Percentiles rank a stretch among this genome's conserved stretches.
These are phyloP conservation scores for Chloromonas sp. DNA, from an alignment of 163 green algal genomes.

Conservation along the genomic window DNA sequence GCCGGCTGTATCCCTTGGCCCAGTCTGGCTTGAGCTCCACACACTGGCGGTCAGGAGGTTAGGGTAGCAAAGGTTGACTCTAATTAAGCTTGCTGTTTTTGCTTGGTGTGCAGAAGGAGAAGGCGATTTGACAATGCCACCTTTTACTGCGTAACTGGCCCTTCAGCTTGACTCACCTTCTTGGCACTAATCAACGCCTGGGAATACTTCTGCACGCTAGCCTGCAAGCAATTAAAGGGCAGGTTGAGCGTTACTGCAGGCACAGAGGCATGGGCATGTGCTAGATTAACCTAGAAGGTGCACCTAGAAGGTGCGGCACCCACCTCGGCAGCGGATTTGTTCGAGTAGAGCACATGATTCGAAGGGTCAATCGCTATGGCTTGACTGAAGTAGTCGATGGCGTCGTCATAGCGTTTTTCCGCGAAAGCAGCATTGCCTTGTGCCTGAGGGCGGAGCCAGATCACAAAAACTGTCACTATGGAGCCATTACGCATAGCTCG, in stretches of 20 bases:
- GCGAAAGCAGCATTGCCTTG: constrained; percentile 93
- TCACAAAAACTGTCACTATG: background rate
- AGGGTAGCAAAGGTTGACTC: background rate
- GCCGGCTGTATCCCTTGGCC: constrained; percentile 89
- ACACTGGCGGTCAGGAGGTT: constrained; percentile 1
- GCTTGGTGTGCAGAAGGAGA: background rate
- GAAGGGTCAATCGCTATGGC: constrained; percentile 79
- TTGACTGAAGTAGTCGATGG: constrained; percentile 78
- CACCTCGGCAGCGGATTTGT: constrained; percentile 76
- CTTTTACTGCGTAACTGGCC: no score
- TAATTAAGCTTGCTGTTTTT: background rate
- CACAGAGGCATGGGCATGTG: background rate
- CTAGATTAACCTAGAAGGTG: background rate
- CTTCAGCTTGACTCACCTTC: constrained; percentile 44
- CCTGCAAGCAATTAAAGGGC: constrained; percentile 36
- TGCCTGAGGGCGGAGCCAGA: constrained; percentile 52
- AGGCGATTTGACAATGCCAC: no score
- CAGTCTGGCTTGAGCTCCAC: constrained; percentile 88
- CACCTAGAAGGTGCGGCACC: background rate
- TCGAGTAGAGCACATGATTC: constrained; percentile 96
- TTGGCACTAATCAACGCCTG: constrained; percentile 84
- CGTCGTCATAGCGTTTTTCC: constrained; percentile 74
- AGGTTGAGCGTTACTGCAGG: background rate
- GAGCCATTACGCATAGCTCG: background rate
- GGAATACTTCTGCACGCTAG: constrained; percentile 70